Conservation (phyloP, 371 early-diverging fungal species). For the Phascolomyces articulosus region DNA sequence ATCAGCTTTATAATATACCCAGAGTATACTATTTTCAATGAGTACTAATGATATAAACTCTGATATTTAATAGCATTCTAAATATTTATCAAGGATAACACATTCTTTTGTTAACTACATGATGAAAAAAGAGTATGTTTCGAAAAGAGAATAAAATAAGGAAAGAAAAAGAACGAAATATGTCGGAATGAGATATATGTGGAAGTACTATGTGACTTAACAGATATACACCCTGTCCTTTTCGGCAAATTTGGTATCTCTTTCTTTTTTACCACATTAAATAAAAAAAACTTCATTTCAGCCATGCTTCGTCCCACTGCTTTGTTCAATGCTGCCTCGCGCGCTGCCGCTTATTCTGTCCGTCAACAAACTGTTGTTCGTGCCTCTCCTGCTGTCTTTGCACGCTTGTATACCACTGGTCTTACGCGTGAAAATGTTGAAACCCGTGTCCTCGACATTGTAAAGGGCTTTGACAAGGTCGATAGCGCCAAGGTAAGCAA, state of each 20-base stretch:
- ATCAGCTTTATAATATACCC: no score
- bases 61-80: no score
- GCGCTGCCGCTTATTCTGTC: slow-evolving; percentile 34
- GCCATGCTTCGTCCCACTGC: slow-evolving; percentile 44
- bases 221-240: not conserved
- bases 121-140: no score
- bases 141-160: no score
- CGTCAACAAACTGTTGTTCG: slow-evolving; percentile 2
- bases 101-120: no score
- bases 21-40: no score
- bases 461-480: slow-evolving; percentile 95
- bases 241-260: not conserved
- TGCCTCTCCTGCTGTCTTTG: slow-evolving; percentile 23
- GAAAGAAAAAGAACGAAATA: no score
- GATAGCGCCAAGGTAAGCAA: slow-evolving; percentile 80
- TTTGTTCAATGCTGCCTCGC: slow-evolving; percentile 56
- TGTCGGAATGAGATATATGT: no score
- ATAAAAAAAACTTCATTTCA: not conserved
- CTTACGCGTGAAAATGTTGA: slow-evolving; percentile 69
- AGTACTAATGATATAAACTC: no score
- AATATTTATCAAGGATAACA: no score
- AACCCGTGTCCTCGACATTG: slow-evolving; percentile 82
- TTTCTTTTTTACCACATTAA: not conserved
- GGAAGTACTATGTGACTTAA: no score
- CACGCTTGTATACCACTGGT: slow-evolving; percentile 66